Base-by-base conservation (phyloP, 257 asterid genomes). In the Petunia axillaris region DNA sequence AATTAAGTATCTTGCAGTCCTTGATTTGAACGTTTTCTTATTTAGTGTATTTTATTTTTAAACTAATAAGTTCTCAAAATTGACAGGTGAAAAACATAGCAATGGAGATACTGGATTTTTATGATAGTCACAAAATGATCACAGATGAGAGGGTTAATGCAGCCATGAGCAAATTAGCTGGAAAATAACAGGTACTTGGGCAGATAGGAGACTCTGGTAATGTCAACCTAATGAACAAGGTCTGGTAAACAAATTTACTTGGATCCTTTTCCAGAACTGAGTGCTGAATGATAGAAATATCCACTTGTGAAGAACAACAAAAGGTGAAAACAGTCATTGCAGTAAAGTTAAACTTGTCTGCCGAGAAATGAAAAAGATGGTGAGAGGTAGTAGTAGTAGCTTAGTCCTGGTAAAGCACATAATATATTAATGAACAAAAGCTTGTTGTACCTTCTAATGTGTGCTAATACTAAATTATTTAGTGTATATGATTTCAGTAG, bases 31-130 rank as follows among this genome's bases (percentile, higher is more conserved):
- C 25, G 25, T 9, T 25, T 9, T 60, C 13, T 8, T 71, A 4
- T 4, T 65, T 59, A 15, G 13, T 66, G 70, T 65, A 53, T 67
- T 53, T n/a, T 82, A 36, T 35, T 11, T 50, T 71, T 71, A 48
- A 48, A 1, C 58, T 25, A 25, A 25, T 25, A 50, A 11, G 35
- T 14, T 35, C 40, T 63, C 7, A 63, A 44, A 36, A 9, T 68
- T 81, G 82, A 82, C 92, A 95, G 99, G 98, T 95, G 76, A 95
- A 95, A 83, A 95, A 91, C 86, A 93, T 93, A 36, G 97, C 98
- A 15, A 92, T 93, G 94, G 99, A 95, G 86, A 93, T 93, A 63
- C 77, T 95, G 62, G 99, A 93, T 86, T 95, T 91, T 86, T 95
- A 93, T 25, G 98, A 95, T 75, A 84, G 81, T 90, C 92, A 93